These are phyloP conservation scores for Leishmania mexicana DNA, from an alignment of 208 protist species.

Conservation along the genomic window DNA sequence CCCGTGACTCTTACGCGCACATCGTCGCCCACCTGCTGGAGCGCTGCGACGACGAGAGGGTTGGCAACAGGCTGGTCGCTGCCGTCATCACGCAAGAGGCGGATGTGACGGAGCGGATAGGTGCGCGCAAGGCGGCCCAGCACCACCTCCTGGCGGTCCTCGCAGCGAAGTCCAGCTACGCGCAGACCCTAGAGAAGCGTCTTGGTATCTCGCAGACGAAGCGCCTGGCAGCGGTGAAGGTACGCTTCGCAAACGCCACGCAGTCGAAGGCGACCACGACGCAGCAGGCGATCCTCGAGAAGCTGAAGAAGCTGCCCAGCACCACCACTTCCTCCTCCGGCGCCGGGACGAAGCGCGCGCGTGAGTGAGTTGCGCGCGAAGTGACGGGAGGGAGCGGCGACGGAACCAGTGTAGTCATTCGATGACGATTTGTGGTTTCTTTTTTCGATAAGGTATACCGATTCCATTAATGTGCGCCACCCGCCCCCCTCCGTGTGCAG, in stretches of 20 bases:
- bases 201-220: constrained; percentile 43
- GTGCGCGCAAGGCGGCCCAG: constrained; percentile 53
- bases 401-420: background rate
- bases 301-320: constrained; percentile 45
- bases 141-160: constrained; percentile 66
- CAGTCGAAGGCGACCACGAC: constrained; percentile 65
- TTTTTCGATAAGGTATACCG: background rate
- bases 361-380: constrained; percentile 6
- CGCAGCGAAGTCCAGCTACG: constrained; percentile 40
- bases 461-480: background rate
- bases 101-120: constrained; percentile 53
- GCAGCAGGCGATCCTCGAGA: constrained; percentile 61
- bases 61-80: constrained; percentile 39
- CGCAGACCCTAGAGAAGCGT: constrained; percentile 44
- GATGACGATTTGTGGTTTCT: background rate
- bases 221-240: constrained; percentile 57
- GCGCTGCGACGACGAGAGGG: constrained; percentile 35
- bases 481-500: background rate
- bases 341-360: constrained; percentile 18
- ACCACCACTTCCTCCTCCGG: background rate
- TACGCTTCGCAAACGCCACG: constrained; percentile 63
- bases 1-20: constrained; percentile 51
- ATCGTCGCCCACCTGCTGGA: constrained; percentile 50
- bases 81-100: constrained; percentile 39
- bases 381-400: background rate